A percentile compares a stretch with the other conserved stretches of the same genome.
Conservation (phyloP, 148 eudicot species). For the Vaccinium vitisidaea region DNA sequence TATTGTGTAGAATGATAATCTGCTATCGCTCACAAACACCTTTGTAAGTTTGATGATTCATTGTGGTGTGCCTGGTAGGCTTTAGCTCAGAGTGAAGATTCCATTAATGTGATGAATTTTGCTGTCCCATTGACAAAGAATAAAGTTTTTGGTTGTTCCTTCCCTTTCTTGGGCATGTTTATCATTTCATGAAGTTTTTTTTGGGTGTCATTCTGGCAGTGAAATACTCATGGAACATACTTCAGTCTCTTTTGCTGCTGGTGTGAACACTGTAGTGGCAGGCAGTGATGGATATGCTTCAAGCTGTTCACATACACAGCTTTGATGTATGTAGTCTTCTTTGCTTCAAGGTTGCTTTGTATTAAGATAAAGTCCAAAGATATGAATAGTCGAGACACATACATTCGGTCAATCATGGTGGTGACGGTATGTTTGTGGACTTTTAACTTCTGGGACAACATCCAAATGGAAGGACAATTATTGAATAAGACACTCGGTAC, state of each 20-base stretch:
- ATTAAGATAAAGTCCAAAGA: background rate
- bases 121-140: conserved; percentile 24
- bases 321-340: background rate
- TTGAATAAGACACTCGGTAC: background rate
- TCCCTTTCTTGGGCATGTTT: background rate
- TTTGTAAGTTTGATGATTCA: conserved; percentile 17
- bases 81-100: conserved; percentile 16
- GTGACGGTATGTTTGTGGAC: background rate
- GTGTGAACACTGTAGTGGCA: background rate
- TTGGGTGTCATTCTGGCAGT: conserved; percentile 4
- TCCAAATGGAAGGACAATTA: background rate
- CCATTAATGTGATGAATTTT: conserved; percentile 22
- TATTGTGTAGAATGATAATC: conserved; percentile 38
- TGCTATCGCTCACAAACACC: conserved; percentile 21
- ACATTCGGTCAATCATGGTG: background rate
- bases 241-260: background rate
- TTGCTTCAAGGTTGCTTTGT: background rate
- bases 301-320: background rate
- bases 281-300: background rate
- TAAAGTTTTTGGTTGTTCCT: conserved; percentile 13
- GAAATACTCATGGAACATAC: background rate
- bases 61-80: conserved; percentile 25
- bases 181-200: background rate
- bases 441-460: background rate
- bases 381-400: background rate